A percentile compares a stretch with the other conserved stretches of the same genome.
These are phyloP conservation scores for Marasmius sp. DNA, from an alignment of 1,284 basidiomycete species.

Conservation along the genomic window DNA sequence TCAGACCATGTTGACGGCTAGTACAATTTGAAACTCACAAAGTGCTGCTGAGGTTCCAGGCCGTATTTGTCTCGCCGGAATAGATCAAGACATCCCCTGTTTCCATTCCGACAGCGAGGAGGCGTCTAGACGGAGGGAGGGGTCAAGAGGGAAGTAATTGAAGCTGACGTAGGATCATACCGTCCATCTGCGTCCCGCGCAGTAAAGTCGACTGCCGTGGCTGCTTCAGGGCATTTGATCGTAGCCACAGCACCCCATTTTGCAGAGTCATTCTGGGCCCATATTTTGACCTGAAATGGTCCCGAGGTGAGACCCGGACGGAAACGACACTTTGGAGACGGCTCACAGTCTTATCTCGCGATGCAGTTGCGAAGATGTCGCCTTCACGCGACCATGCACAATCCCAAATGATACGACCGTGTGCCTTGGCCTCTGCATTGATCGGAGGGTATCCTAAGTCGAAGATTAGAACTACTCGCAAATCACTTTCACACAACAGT, in stretches of 20 bases:
- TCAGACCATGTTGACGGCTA: conserved; percentile 7
- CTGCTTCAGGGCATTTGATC: conserved; percentile 62
- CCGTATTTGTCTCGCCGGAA: conserved; percentile 44
- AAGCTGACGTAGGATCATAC: conserved; percentile 30
- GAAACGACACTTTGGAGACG: neutral
- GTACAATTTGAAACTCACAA: conserved; percentile 28
- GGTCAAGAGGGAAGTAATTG: conserved; percentile 1
- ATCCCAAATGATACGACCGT: conserved; percentile 95
- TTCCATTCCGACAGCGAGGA: conserved; percentile 72
- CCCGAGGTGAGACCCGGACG: neutral
- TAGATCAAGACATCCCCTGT: conserved; percentile 66
- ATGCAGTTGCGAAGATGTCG: conserved; percentile 87
- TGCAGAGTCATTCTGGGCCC: conserved; percentile 41
- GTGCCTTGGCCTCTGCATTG: conserved; percentile 73
- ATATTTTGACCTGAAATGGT: conserved; percentile 67
- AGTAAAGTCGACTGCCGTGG: conserved; percentile 71
- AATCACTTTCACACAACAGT: neutral
- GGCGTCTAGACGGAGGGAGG: conserved; percentile 39
- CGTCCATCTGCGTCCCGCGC: conserved; percentile 34
- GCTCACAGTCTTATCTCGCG: conserved; percentile 90
- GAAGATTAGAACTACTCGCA: neutral
- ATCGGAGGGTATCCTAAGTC: conserved; percentile 57
- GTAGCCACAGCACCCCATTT: conserved; percentile 56
- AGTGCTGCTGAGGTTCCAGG: conserved; percentile 43
- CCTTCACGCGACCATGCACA: conserved; percentile 79